Evolutionary conservation across 2,329 filamentous ascomycete genomes (phyloP).

Genomic region (Penicillium italicum): DNA sequence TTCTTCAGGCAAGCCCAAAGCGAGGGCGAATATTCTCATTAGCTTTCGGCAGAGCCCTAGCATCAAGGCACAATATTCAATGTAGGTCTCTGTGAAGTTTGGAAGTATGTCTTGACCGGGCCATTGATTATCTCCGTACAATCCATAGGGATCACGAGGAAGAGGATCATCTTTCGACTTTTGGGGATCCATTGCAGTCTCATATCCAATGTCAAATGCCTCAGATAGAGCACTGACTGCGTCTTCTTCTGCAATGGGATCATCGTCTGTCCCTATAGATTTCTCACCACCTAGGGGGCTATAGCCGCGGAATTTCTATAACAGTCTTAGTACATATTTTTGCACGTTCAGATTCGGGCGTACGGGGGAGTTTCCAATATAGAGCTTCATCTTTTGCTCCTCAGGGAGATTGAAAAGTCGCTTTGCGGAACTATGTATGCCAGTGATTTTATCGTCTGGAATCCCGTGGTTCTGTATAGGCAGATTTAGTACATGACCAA

Average conservation of each 20-base stretch:
- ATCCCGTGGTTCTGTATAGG: slow-evolving; percentile 24
- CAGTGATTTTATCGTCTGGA: slow-evolving; percentile 11
- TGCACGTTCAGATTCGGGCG: not conserved
- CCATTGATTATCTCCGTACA: slow-evolving; percentile 28
- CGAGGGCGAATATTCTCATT: slow-evolving; percentile 41
- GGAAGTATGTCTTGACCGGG: slow-evolving; percentile 16
- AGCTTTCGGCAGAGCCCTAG: slow-evolving; percentile 18
- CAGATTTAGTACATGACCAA: not conserved
- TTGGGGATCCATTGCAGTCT: slow-evolving; percentile 18
- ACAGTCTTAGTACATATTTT: not conserved
- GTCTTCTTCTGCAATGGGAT: slow-evolving; percentile 10
- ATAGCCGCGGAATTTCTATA: slow-evolving; percentile 27
- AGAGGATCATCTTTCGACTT: slow-evolving; percentile 11
- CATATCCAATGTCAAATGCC: slow-evolving; percentile 29
- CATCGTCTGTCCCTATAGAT: slow-evolving; percentile 17
- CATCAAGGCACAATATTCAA: slow-evolving; percentile 20
- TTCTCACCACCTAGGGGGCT: slow-evolving; percentile 24
- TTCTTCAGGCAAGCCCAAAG: slow-evolving; percentile 37
- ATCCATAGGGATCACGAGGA: slow-evolving; percentile 15
- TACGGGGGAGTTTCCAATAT: slow-evolving; percentile 31
- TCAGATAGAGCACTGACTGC: slow-evolving; percentile 20
- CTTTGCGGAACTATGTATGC: slow-evolving; percentile 27
- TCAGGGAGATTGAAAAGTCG: slow-evolving; percentile 42
- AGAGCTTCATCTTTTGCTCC: slow-evolving; percentile 44
- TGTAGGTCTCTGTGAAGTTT: slow-evolving; percentile 15